Evolutionary conservation across 2,329 filamentous ascomycete species (phyloP), one percentile per base, ranked within the genome.

Genomic region (Microsporum ferrugineum): DNA sequence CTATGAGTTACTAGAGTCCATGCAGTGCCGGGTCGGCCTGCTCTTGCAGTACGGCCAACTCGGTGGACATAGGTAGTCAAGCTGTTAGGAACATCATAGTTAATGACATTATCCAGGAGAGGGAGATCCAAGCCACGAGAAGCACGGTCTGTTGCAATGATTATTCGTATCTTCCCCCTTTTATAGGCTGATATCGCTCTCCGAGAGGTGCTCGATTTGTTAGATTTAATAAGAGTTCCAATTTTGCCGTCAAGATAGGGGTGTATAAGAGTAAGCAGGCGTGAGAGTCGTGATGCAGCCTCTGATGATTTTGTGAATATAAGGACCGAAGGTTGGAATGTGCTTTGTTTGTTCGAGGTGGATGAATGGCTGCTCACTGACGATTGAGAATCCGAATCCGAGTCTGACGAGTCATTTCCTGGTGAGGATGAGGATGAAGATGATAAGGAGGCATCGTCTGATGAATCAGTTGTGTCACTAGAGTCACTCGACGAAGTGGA

Each of bases 261-360:
- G 17, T 83, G 79, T 27, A 95, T 78, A 1, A 91, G 77, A 1
- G 79, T 76, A 8, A 97, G 79, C 0, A 97, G 84, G 23, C 89
- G 87, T 0, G 88, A 85, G n/a, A 97, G 82, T 62, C 94, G 88
- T n/a, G 88, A 81, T 0, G 92, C 89, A 17, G 87, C 84, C 72
- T 96, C 91, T 71, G 92, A 96, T 61, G 89, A 95, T 68, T 90
- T 90, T 55, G 91, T 91, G 72, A 97, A 97, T 65, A 97, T 85
- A 39, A 97, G 80, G 8, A 87, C 84, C 3, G 71, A 71, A 23
- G 39, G 63, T 34, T 14, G 12, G 3, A 66, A 57, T 2, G 76
- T 77, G 34, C 78, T 75, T 23, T 23, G 51, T 17, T 71, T 66
- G 64, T 75, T 70, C 10, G 59, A 60, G 27, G 66, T 61, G 0